Evolutionary conservation across 805 yeast species (phyloP).

Genomic region (Starmera pachycereana): DNA sequence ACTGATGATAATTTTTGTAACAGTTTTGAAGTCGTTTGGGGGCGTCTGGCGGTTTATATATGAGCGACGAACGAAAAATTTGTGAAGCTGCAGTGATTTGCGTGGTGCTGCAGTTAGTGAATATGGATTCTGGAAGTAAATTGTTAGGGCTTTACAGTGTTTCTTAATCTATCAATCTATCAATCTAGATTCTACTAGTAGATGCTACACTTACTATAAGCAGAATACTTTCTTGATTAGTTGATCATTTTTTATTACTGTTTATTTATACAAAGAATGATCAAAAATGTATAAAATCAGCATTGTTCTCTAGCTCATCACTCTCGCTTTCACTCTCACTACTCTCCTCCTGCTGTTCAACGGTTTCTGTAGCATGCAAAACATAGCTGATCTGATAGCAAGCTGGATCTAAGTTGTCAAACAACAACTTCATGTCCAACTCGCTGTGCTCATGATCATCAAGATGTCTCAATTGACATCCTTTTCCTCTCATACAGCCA

Average conservation of each 20-base stretch:
- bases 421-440: conserved; percentile 14
- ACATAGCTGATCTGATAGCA: conserved; percentile 15
- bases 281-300: conserved; percentile 19
- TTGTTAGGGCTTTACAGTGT: too few species aligned
- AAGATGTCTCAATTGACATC: conserved; percentile 46
- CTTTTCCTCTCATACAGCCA: conserved; percentile 39
- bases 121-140: too few species aligned
- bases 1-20: conserved; percentile 47
- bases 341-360: conserved; percentile 9
- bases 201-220: too few species aligned
- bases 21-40: too few species aligned
- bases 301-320: conserved; percentile 11
- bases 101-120: too few species aligned
- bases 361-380: conserved; percentile 7
- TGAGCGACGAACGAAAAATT: too few species aligned
- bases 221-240: too few species aligned
- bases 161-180: too few species aligned
- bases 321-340: not conserved
- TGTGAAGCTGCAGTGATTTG: too few species aligned
- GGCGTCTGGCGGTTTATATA: too few species aligned
- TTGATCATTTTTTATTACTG: too few species aligned
- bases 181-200: too few species aligned
- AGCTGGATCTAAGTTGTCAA: conserved; percentile 11
- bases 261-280: not conserved
- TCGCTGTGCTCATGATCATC: conserved; percentile 12